phyloP scores from a whole-genome alignment of 2,329 filamentous ascomycete species.

The Colletotrichum trifolii region DNA sequence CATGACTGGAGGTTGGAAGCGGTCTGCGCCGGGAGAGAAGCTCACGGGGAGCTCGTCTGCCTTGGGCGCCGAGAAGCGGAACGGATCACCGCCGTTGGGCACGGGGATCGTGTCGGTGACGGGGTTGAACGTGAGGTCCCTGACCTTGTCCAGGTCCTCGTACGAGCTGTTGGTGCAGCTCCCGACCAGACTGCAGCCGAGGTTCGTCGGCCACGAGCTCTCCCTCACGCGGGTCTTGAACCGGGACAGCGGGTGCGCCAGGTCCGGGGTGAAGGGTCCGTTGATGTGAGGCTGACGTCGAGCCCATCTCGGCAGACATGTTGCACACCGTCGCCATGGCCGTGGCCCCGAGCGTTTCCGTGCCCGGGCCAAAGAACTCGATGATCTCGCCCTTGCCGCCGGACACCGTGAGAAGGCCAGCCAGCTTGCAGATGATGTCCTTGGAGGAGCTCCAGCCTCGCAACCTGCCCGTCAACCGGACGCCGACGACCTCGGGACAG shows the following conservation, averaged over 20 bases:
- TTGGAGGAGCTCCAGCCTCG: conserved; percentile 47
- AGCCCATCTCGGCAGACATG: conserved; percentile 51
- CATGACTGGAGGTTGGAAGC: conserved; percentile 42
- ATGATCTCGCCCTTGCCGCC: conserved; percentile 49
- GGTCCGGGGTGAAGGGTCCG: conserved; percentile 48
- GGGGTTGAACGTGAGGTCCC: conserved; percentile 47
- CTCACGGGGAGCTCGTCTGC: conserved; percentile 41
- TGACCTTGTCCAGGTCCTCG: conserved; percentile 47
- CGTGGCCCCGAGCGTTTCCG: conserved; percentile 45
- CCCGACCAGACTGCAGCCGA: conserved; percentile 46
- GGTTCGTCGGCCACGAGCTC: conserved; percentile 44
- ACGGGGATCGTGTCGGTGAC: conserved; percentile 40
- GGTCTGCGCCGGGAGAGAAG: conserved; percentile 41
- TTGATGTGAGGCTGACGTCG: conserved; percentile 50
- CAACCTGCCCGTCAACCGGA: conserved; percentile 44
- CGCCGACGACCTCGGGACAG: conserved; percentile 46
- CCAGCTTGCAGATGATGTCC: conserved; percentile 51
- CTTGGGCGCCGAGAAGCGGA: conserved; percentile 43
- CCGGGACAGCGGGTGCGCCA: conserved; percentile 46
- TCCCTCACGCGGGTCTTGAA: conserved; percentile 42
- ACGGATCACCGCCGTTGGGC: conserved; percentile 23
- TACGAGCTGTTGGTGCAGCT: conserved; percentile 51
- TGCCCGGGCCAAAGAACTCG: conserved; percentile 50
- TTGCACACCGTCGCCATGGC: conserved; percentile 52
- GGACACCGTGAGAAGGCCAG: conserved; percentile 47